These are phyloP conservation scores for Pseudocohnilembus persalinus DNA, from an alignment of 169 alveolate species.

Conservation along the genomic window DNA sequence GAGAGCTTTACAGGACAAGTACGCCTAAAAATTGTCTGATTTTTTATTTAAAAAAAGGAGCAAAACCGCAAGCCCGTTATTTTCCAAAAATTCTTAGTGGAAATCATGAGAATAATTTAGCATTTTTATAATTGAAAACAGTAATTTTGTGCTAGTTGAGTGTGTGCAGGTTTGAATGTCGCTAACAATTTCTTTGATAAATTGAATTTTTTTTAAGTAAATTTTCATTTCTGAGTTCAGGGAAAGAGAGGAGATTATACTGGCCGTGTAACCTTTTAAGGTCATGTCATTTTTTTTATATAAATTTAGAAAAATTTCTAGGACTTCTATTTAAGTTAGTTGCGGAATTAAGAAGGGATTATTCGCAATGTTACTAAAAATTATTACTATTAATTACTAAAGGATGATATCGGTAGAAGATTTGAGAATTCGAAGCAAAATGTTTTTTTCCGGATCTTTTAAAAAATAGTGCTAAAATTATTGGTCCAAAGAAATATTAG, in stretches of 20 bases:
- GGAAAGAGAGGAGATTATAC: constrained; percentile 28
- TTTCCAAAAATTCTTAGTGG: constrained; percentile 27
- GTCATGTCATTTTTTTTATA: constrained; percentile 27
- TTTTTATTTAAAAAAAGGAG: constrained; percentile 25
- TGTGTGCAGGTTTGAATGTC: background rate
- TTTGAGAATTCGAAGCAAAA: constrained; percentile 19
- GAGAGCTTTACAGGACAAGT: constrained; percentile 41
- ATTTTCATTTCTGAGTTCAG: constrained; percentile 30
- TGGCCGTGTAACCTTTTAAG: constrained; percentile 37
- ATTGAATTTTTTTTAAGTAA: background rate
- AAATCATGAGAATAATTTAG: constrained; percentile 29
- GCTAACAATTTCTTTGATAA: constrained; percentile 30
- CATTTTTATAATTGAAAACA: constrained; percentile 42
- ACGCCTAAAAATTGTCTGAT: constrained; percentile 35
- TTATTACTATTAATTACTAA: constrained; percentile 24
- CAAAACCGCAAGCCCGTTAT: constrained; percentile 34
- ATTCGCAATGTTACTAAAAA: constrained; percentile 28
- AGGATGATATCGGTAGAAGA: constrained; percentile 24
- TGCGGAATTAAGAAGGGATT: constrained; percentile 18
- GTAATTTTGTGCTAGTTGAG: background rate
- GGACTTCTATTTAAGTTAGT: constrained; percentile 27
- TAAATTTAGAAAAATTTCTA: constrained; percentile 24
- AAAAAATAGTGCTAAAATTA: constrained; percentile 26
- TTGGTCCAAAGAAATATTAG: constrained; percentile 48
- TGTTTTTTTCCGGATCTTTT: constrained; percentile 49